phyloP scores from a whole-genome alignment of 768 basidiomycete genomes.

The Pisolithus microcarpus region DNA sequence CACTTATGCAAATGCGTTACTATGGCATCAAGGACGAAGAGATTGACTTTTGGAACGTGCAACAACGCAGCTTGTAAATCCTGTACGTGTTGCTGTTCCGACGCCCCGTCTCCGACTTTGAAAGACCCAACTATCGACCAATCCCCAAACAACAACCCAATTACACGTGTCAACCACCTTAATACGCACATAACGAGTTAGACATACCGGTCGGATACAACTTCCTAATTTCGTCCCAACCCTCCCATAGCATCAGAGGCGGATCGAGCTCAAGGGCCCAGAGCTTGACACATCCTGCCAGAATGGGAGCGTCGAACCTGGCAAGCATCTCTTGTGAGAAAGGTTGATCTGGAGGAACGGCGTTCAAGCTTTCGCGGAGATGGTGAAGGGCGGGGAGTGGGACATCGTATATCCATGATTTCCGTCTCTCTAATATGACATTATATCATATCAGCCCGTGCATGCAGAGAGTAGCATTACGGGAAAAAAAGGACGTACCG shows the following conservation, averaged over 20 bases:
- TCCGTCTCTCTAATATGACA: conserved; percentile 61
- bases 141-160: too few species aligned
- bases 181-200: neutral
- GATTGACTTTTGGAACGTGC: conserved; percentile 68
- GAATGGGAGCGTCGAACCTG: conserved; percentile 78
- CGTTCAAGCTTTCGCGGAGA: conserved; percentile 79
- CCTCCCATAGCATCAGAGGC: conserved; percentile 77
- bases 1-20: conserved; percentile 71
- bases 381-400: conserved; percentile 79
- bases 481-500: conserved; percentile 36
- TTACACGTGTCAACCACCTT: neutral
- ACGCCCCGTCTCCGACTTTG: conserved; percentile 45
- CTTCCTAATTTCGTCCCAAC: conserved; percentile 86
- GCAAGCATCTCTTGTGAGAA: conserved; percentile 50
- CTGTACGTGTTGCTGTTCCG: conserved; percentile 55
- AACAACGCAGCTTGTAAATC: conserved; percentile 57
- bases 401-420: conserved; percentile 92
- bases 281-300: conserved; percentile 79
- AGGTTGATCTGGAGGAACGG: conserved; percentile 43
- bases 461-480: neutral
- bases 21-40: conserved; percentile 73
- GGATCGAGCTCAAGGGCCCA: conserved; percentile 91
- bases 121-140: conserved; percentile 42
- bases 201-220: conserved; percentile 66
- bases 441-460: conserved; percentile 1